phyloP scores from a whole-genome alignment of 805 yeast species.

The Kodamaea sagamina region DNA sequence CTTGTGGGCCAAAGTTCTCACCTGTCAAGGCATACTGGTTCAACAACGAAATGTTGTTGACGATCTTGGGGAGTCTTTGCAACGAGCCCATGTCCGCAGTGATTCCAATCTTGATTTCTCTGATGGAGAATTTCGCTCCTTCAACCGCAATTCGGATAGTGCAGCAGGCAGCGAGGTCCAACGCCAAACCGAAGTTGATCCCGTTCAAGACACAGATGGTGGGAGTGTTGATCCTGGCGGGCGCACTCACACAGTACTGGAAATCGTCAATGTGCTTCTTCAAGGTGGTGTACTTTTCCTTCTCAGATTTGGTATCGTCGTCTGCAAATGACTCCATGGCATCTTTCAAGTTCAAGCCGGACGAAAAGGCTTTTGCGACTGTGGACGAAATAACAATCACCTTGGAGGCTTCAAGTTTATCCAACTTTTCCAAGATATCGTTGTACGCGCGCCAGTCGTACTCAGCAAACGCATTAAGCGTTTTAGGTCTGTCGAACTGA shows the following conservation, averaged over 20 bases:
- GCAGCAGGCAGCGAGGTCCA: constrained; percentile 63
- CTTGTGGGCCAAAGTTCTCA: constrained; percentile 52
- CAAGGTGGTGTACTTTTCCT: constrained; percentile 24
- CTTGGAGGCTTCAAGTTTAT: constrained; percentile 45
- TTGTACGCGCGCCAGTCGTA: constrained; percentile 60
- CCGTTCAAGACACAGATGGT: constrained; percentile 73
- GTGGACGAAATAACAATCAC: constrained; percentile 59
- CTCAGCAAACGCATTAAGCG: constrained; percentile 58
- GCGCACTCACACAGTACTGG: constrained; percentile 56
- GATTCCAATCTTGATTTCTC: constrained; percentile 73
- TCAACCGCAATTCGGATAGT: constrained; percentile 57
- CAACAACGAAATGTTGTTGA: constrained; percentile 57
- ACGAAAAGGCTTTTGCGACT: constrained; percentile 54
- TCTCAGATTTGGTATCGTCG: constrained; percentile 16
- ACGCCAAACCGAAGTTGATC: constrained; percentile 60
- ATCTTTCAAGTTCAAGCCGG: constrained; percentile 64
- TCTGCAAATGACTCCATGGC: constrained; percentile 19
- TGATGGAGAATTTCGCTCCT: constrained; percentile 56
- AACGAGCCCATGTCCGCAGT: constrained; percentile 80
- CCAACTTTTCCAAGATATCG: constrained; percentile 48
- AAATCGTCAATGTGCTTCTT: constrained; percentile 51
- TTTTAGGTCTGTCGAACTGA: constrained; percentile 60
- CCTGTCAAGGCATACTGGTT: constrained; percentile 66
- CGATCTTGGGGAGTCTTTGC: constrained; percentile 60
- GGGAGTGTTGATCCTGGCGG: constrained; percentile 53